Conservation (phyloP, 495 filamentous ascomycete species). For the Astrothelium subdiscretum region DNA sequence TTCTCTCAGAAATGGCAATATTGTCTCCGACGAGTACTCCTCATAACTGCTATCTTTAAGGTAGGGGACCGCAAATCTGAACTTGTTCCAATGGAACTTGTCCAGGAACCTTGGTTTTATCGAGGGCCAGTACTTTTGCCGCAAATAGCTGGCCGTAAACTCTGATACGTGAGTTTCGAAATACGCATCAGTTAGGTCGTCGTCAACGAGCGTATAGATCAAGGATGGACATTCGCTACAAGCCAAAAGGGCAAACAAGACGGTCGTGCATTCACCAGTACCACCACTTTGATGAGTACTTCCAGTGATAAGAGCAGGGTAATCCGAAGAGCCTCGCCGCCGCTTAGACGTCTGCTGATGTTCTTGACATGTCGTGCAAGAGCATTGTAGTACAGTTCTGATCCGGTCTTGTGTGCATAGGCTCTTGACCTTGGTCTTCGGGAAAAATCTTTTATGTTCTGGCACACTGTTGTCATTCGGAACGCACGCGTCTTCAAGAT, state of each 20-base stretch:
- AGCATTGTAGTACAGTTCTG: background rate
- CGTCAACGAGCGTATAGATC: background rate
- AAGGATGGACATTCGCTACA: background rate
- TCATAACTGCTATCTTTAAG: background rate
- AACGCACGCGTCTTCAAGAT: background rate
- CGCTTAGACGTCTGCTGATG: background rate
- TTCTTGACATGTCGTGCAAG: background rate
- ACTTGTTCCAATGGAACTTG: background rate
- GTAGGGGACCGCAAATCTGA: background rate
- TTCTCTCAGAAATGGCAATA: constrained; percentile 13
- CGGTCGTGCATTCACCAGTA: background rate
- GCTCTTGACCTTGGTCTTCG: background rate
- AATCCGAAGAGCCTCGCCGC: background rate
- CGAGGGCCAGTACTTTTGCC: background rate
- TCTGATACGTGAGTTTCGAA: background rate
- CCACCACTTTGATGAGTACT: background rate
- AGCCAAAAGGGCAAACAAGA: background rate
- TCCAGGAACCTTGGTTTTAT: background rate
- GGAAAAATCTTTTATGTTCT: background rate
- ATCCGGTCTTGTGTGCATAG: background rate
- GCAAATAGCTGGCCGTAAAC: background rate
- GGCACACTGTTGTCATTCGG: background rate
- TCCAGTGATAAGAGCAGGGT: background rate
- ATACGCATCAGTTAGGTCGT: background rate
- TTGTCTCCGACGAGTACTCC: constrained; percentile 23